Conservation (phyloP, 176 grass and related monocot species). For the Oryza longistaminata region DNA sequence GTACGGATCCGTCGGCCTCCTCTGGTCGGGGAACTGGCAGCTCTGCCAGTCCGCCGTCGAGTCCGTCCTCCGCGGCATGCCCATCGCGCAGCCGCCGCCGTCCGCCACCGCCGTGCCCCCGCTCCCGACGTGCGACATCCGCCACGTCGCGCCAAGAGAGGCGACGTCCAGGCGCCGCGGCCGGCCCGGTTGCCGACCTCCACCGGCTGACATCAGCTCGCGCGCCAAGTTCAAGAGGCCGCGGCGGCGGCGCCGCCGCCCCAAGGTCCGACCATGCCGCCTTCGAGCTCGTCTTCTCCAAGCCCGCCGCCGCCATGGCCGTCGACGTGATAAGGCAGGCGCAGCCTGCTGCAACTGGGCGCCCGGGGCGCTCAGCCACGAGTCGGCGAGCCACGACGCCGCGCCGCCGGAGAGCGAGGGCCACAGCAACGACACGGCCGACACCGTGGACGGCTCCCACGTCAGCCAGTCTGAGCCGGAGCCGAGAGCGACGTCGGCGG, state of each 20-base stretch:
- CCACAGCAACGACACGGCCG: slow-evolving; percentile 39
- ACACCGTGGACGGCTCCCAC: slow-evolving; percentile 53
- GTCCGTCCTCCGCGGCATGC: slow-evolving; percentile 48
- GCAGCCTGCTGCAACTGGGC: slow-evolving; percentile 36
- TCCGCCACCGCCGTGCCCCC: slow-evolving; percentile 26
- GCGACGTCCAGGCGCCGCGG: not conserved
- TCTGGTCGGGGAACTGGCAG: slow-evolving; percentile 60
- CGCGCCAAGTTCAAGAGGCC: slow-evolving; percentile 49
- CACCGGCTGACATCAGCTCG: slow-evolving; percentile 40
- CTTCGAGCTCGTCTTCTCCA: slow-evolving; percentile 30
- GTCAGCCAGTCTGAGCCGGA: slow-evolving; percentile 59
- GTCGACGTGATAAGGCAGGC: slow-evolving; percentile 13
- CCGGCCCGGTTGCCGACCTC: slow-evolving; percentile 12
- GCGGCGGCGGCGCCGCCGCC: not conserved
- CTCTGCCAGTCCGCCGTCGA: slow-evolving; percentile 62
- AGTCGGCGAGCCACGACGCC: slow-evolving; percentile 8
- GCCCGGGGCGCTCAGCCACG: slow-evolving; percentile 26
- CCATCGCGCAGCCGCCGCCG: slow-evolving; percentile 35
- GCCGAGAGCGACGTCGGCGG: not conserved
- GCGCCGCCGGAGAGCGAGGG: slow-evolving; percentile 29
- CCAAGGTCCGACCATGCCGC: not conserved
- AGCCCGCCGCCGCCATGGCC: not conserved
- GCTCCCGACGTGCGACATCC: slow-evolving; percentile 45
- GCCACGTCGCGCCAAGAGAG: slow-evolving; percentile 37
- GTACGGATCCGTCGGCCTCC: slow-evolving; percentile 56